phyloP scores from a whole-genome alignment of 2,329 filamentous ascomycete genomes.

The Sporothrix curviconia region DNA sequence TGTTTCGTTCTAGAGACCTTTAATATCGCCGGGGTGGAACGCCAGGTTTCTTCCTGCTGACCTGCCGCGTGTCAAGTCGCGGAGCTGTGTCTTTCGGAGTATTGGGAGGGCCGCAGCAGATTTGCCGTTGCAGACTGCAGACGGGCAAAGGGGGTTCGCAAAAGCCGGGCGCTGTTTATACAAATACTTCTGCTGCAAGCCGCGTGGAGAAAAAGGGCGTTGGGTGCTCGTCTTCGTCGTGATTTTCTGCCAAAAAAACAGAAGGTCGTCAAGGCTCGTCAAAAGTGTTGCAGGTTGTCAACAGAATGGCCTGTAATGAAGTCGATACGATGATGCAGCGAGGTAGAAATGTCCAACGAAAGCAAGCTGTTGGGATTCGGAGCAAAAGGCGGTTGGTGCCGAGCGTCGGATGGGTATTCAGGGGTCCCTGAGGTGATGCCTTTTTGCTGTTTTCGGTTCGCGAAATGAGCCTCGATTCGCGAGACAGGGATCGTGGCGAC shows the following conservation, averaged over 20 bases:
- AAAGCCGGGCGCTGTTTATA: no score
- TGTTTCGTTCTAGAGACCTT: not conserved
- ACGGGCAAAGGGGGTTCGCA: no score
- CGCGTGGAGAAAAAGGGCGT: not conserved
- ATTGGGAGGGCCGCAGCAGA: not conserved
- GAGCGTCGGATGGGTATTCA: no score
- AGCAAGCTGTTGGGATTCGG: no score
- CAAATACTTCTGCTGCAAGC: no score
- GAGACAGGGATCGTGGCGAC: constrained; percentile 11
- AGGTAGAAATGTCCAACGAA: no score
- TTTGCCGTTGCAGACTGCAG: not conserved
- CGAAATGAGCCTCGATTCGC: constrained; percentile 12
- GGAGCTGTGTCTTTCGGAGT: not conserved
- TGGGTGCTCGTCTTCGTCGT: not conserved
- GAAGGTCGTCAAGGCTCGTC: not conserved
- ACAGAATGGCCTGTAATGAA: no score
- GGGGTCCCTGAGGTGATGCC: not conserved
- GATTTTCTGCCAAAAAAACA: not conserved
- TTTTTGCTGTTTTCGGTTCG: not conserved
- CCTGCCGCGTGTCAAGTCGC: not conserved
- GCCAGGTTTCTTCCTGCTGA: not conserved
- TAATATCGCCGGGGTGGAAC: no score
- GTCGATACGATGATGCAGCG: no score
- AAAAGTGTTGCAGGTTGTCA: not conserved
- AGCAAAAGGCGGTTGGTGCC: no score